phyloP scores from a whole-genome alignment of 768 basidiomycete species.

The Serendipita sp. region DNA sequence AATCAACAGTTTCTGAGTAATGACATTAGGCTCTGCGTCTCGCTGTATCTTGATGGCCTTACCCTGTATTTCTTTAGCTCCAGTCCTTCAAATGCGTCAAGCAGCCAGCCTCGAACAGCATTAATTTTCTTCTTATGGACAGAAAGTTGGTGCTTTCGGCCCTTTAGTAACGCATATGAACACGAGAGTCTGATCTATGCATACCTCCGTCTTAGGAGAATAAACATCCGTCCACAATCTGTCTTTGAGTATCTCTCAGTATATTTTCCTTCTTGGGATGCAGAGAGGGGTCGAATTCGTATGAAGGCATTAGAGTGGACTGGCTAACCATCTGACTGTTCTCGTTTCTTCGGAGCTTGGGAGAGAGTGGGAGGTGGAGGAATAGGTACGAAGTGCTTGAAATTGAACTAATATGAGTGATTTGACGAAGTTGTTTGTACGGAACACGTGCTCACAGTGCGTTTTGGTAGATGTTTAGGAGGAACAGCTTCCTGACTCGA shows the following conservation, averaged over 20 bases:
- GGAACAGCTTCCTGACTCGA: neutral
- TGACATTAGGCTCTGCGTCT: neutral
- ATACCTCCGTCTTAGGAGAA: conserved; percentile 22
- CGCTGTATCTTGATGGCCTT: conserved; percentile 15
- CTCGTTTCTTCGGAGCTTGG: no score
- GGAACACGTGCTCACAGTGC: no score
- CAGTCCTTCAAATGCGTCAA: conserved; percentile 52
- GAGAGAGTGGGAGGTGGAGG: no score
- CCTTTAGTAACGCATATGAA: neutral
- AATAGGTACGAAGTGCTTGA: no score
- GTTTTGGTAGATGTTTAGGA: no score
- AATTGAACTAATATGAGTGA: no score
- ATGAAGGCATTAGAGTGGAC: no score
- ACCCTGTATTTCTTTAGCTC: conserved; percentile 62
- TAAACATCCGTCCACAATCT: conserved; percentile 8
- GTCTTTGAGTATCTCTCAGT: no score
- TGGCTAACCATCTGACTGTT: conserved; percentile 7
- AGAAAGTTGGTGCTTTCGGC: conserved; percentile 46
- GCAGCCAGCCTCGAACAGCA: conserved; percentile 58
- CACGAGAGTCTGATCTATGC: conserved; percentile 5
- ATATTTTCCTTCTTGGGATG: no score
- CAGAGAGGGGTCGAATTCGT: no score
- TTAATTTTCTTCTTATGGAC: conserved; percentile 69
- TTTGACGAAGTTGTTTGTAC: no score
- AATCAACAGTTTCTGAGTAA: conserved; percentile 55